Base-by-base conservation (phyloP, 192 early-diverging fungal genomes). In the Backusella macrospora region DNA sequence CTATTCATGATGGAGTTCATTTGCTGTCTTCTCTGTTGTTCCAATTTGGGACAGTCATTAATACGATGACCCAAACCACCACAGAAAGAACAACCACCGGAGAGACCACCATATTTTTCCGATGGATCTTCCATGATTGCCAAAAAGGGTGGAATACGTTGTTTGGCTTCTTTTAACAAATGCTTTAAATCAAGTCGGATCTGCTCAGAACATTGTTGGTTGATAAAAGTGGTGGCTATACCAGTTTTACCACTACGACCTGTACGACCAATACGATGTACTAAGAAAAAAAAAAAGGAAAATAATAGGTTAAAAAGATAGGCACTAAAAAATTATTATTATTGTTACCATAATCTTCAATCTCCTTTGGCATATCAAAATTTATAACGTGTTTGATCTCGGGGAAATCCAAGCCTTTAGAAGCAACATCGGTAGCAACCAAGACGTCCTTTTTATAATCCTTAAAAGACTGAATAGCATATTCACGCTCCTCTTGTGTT, bases 291-390 rank as follows among this genome's bases (percentile, higher is more conserved):
- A 45, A 6, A 34, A 34, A 34, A 34, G 29, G 29, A 34, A 34
- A 34, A 34, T 34, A 2, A 34, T 34, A 34, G 29, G 6, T 21
- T 55, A 37, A 16, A 66, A 0, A n/a, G 2, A 38, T 14, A 65
- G 1, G 9, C 15, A 40, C 9, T 72, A 70, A 52, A 62, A 47
- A 65, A 68, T n/a, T 72, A 62, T 48, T 43, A 40, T 18, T 44
- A 38, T 46, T 23, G 16, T n/a, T 81, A 91, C 90, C 94, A 81
- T 98, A 99, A 83, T 98, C 96, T 85, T 99, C 98, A 82, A 99
- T 99, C 77, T 98, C 96, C 74, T 98, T 98, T 47, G 98, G 98
- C 94, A 99, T 96, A 77, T 99, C 98, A 82, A 94, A 99, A 78
- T 98, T 95, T 74, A 99, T 99, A 63, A 99, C 98, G 71, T 99